Base-by-base conservation (phyloP, 805 yeast genomes). In the Lachancea kluyveri region DNA sequence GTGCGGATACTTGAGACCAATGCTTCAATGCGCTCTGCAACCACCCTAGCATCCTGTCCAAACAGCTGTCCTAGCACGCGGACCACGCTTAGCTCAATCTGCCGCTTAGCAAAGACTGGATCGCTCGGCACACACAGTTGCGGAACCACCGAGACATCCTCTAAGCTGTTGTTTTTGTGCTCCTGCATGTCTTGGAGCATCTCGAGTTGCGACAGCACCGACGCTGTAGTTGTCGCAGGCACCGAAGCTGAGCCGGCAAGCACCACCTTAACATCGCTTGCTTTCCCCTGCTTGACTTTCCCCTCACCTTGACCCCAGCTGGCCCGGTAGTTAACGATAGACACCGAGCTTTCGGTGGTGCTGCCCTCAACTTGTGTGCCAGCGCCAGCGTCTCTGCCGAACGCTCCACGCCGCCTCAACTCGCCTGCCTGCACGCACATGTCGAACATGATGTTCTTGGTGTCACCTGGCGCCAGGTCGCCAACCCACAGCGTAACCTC, bases 91-190 rank as follows among this genome's bases (percentile, higher is more conserved):
- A 43, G 33, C 21, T 43, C 43, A 20, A 43, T 39, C 25, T 43
- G 44, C 20, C 45, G 32, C 6, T 40, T 17, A 10, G 39, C 35
- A 22, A 39, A 43, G 8, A 39, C n/a, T 13, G 41, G 32, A 16
- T 43, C 48, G 12, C 39, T 35, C 21, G 42, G 32, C 6, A 41
- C 36, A 4, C 42, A 30, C 28, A 41, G 24, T n/a, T 45, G 45
- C 6, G 48, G 42, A 6, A 42, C 41, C 12, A 43, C 28, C 8
- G 41, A 24, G 8, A 43, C 18, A n/a, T 43, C 43, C 11, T 37
- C 23, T 10, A 28, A 28, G n/a, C 38, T 38, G 6, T 25, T 30
- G 5, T 28, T 30, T 13, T 19, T 27, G 11, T 15, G 17, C n/a
- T 21, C 28, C 14, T 18, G 11, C 7, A 29, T 13, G 8, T 16